Evolutionary conservation across 108 stramenopile genomes (phyloP).

Genomic region (Nitzschia palea): DNA sequence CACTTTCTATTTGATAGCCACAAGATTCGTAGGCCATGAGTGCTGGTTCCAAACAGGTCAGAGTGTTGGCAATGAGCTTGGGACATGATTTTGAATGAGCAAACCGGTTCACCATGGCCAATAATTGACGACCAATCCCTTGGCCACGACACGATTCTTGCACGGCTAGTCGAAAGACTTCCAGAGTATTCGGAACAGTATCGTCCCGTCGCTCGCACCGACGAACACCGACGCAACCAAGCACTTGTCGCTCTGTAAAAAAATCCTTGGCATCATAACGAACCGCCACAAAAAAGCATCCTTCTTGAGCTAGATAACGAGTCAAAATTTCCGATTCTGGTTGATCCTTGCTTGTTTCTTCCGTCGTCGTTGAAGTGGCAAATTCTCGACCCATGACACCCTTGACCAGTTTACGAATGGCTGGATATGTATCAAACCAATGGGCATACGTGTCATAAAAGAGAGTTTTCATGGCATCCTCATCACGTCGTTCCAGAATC

Average conservation of each 20-base stretch:
- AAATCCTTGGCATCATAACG: not conserved
- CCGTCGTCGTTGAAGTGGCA: not conserved
- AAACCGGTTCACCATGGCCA: conserved; percentile 43
- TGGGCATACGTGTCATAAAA: conserved; percentile 49
- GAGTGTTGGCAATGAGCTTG: conserved; percentile 52
- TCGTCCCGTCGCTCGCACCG: conserved; percentile 23
- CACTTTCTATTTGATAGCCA: conserved; percentile 37
- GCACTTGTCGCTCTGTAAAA: conserved; percentile 15
- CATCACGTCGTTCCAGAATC: conserved; percentile 35
- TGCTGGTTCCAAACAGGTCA: conserved; percentile 44
- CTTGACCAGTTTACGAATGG: conserved; percentile 70
- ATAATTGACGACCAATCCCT: conserved; percentile 57
- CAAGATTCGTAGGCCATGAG: conserved; percentile 49
- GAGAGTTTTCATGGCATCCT: conserved; percentile 43
- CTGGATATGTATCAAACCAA: conserved; percentile 53
- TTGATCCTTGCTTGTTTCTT: not conserved
- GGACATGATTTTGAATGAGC: not conserved
- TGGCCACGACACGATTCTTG: conserved; percentile 43
- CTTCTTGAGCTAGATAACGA: conserved; percentile 35
- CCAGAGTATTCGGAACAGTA: conserved; percentile 33
- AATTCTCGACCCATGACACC: conserved; percentile 63
- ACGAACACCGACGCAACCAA: conserved; percentile 68
- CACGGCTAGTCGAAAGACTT: conserved; percentile 68
- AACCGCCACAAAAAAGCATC: conserved; percentile 53
- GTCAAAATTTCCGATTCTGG: conserved; percentile 21